Evolutionary conservation across 2,329 filamentous ascomycete species (phyloP).

Genomic region (Ophiosphaerella korrae): DNA sequence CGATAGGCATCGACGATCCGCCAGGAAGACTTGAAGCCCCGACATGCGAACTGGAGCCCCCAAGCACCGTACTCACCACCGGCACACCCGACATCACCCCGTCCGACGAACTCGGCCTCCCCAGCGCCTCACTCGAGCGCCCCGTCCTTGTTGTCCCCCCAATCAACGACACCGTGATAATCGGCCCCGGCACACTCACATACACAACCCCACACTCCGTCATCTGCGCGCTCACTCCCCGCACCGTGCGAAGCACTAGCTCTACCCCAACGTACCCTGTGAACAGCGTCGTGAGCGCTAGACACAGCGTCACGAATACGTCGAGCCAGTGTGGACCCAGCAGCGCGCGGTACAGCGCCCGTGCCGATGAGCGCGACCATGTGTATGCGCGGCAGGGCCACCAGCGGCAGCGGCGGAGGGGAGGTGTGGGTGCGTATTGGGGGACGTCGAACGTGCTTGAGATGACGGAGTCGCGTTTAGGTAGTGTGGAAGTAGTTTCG

Average conservation of each 20-base stretch:
- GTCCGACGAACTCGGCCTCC: no score
- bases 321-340: slow-evolving; percentile 19
- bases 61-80: no score
- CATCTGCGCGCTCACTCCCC: slow-evolving; percentile 32
- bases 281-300: slow-evolving; percentile 15
- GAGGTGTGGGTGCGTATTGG: no score
- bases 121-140: no score
- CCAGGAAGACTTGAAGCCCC: background rate
- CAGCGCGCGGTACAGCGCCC: slow-evolving; percentile 13
- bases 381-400: slow-evolving; percentile 28
- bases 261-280: slow-evolving; percentile 27
- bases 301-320: slow-evolving; percentile 14
- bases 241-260: slow-evolving; percentile 23
- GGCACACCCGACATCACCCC: no score
- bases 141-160: background rate
- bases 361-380: slow-evolving; percentile 14
- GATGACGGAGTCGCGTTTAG: slow-evolving; percentile 19
- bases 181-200: slow-evolving; percentile 39
- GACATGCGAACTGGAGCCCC: no score
- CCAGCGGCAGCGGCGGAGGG: slow-evolving; percentile 7
- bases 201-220: slow-evolving; percentile 40
- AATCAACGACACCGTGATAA: slow-evolving; percentile 42
- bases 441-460: background rate
- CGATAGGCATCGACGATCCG: no score
- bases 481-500: background rate